phyloP scores from a whole-genome alignment of 108 stramenopile species.

The Stephanodiscus triporus region DNA sequence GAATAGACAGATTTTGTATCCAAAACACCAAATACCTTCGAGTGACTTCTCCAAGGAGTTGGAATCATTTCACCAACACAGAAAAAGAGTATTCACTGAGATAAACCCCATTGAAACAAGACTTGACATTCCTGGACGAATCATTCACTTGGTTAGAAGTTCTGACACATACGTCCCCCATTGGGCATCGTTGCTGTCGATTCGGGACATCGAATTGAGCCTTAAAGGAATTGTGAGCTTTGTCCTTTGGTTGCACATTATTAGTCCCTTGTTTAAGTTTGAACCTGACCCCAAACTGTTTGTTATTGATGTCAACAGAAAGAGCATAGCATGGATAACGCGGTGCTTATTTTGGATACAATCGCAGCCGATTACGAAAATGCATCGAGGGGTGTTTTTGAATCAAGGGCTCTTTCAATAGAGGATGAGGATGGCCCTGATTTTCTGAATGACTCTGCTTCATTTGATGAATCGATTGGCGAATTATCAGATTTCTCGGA shows the following conservation, averaged over 20 bases:
- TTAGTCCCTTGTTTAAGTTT: neutral
- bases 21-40: neutral
- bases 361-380: conserved; percentile 6
- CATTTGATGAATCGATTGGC: conserved; percentile 8
- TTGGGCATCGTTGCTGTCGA: conserved; percentile 2
- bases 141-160: conserved; percentile 12
- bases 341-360: neutral
- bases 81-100: neutral
- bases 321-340: conserved; percentile 17
- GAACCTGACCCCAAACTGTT: neutral
- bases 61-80: neutral
- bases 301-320: neutral
- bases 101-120: conserved; percentile 5
- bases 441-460: neutral
- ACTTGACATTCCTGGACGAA: conserved; percentile 17
- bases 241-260: neutral
- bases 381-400: neutral
- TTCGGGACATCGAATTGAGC: conserved; percentile 10
- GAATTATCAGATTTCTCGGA: conserved; percentile 2
- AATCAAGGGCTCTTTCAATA: neutral
- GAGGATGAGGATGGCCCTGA: conserved; percentile 1
- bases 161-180: conserved; percentile 15
- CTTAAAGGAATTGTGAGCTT: neutral
- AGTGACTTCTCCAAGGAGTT: conserved; percentile 18
- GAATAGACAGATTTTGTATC: conserved; percentile 5